Conservation (phyloP, 148 eudicot species). For the Spergularia marina region DNA sequence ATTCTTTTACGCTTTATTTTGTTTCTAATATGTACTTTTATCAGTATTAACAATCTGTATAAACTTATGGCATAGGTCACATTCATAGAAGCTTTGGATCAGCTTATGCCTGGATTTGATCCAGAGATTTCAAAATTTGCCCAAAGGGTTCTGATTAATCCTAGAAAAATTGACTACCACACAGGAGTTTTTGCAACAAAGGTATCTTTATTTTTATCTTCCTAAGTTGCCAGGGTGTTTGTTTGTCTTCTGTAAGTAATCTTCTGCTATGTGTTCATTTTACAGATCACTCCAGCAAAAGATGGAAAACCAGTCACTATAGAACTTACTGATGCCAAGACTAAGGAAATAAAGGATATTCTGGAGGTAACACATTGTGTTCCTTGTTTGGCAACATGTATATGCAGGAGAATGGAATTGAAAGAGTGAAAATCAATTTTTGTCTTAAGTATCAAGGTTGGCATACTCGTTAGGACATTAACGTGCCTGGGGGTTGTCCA, state of each 20-base stretch:
- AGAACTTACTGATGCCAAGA: constrained; percentile 97
- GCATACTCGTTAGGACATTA: too few species aligned
- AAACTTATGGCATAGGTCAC: constrained; percentile 57
- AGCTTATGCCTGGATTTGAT: constrained; percentile 99
- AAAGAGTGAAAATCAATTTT: neutral
- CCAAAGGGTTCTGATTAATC: constrained; percentile 90
- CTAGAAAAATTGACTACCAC: constrained; percentile 92
- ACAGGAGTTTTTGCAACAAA: constrained; percentile 99
- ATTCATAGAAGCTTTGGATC: constrained; percentile 97
- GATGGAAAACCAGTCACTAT: constrained; percentile 96
- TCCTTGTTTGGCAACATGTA: neutral
- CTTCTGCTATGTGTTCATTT: constrained; percentile 9
- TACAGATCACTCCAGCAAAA: constrained; percentile 95
- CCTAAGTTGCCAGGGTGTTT: neutral
- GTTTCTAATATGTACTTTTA: neutral
- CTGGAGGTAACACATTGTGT: constrained; percentile 58
- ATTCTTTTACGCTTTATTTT: neutral
- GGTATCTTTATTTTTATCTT: constrained; percentile 36
- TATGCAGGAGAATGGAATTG: neutral
- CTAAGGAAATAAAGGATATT: constrained; percentile 81
- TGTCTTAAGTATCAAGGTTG: constrained; percentile 6
- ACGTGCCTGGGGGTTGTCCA: too few species aligned
- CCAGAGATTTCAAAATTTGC: constrained; percentile 98
- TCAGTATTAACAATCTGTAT: neutral
- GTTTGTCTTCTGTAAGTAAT: constrained; percentile 5